A percentile compares a stretch with the other conserved stretches of the same genome.
Conservation (phyloP, 192 early-diverging fungal genomes). For the Podochytrium sp. region DNA sequence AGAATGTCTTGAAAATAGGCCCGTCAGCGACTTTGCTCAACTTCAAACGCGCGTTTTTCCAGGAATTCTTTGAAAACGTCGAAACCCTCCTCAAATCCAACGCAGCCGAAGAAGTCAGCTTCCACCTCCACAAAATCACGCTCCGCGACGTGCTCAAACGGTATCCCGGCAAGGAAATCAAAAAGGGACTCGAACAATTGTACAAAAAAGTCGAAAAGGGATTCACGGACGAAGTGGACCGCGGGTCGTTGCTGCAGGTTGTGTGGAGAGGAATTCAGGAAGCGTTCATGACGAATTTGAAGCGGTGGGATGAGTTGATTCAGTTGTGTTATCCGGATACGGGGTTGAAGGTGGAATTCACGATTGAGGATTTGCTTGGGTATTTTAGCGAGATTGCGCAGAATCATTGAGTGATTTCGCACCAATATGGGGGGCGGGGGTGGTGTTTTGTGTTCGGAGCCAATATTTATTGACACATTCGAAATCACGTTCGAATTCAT, state of each 20-base stretch:
- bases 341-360: constrained; percentile 82
- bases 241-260: constrained; percentile 73
- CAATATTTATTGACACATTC: too few relatives aligned
- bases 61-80: constrained; percentile 97
- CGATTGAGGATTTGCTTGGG: constrained; percentile 74
- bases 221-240: constrained; percentile 79
- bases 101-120: constrained; percentile 78
- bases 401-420: constrained; percentile 47
- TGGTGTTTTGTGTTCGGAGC: too few relatives aligned
- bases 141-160: constrained; percentile 83
- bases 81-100: constrained; percentile 81
- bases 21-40: neutral
- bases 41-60: constrained; percentile 13
- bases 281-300: constrained; percentile 78
- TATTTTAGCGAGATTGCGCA: constrained; percentile 75
- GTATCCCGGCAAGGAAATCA: constrained; percentile 84
- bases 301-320: constrained; percentile 83
- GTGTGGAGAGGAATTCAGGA: constrained; percentile 92
- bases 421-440: too few relatives aligned
- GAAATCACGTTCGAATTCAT: constrained; percentile 2
- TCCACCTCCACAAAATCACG: constrained; percentile 79
- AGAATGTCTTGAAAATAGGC: constrained; percentile 8
- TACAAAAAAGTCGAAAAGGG: constrained; percentile 96
- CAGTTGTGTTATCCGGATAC: constrained; percentile 85
- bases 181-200: constrained; percentile 77